phyloP scores from a whole-genome alignment of 73 alveolate species.

The Uronychia setigera region DNA sequence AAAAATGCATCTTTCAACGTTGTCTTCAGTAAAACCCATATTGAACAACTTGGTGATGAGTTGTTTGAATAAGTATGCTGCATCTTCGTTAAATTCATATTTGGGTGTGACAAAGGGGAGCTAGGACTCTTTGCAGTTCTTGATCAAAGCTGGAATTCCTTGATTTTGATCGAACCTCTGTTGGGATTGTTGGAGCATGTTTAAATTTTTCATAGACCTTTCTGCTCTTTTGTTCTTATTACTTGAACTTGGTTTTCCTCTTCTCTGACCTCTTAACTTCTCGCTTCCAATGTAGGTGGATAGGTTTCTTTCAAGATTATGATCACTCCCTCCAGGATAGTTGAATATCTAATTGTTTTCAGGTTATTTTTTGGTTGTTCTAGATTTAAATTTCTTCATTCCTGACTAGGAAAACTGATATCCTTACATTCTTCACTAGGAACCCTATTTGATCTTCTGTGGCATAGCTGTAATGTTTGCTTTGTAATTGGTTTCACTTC shows the following conservation, averaged over 20 bases:
- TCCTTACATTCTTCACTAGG: background rate
- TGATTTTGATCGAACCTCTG: background rate
- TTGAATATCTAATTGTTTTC: background rate
- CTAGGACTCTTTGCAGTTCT: background rate
- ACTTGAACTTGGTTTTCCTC: too few relatives aligned
- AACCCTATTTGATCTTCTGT: too few relatives aligned
- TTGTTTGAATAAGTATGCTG: background rate
- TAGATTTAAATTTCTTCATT: background rate
- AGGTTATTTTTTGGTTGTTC: background rate
- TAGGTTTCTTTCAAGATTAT: background rate
- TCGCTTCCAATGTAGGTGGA: background rate
- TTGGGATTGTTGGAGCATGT: too few relatives aligned
- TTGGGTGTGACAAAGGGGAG: background rate
- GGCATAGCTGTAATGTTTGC: too few relatives aligned
- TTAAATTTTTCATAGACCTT: too few relatives aligned
- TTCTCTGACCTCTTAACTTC: background rate
- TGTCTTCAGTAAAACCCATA: conserved; percentile 34
- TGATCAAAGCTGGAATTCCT: background rate
- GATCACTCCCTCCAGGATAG: background rate
- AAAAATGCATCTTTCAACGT: conserved; percentile 12
- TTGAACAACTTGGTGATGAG: background rate
- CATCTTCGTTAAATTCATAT: background rate
- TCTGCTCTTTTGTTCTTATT: too few relatives aligned
- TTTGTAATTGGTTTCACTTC: too few relatives aligned
- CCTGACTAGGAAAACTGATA: background rate